phyloP scores from a whole-genome alignment of 805 yeast genomes.

The Phaffomyces opuntiae region DNA sequence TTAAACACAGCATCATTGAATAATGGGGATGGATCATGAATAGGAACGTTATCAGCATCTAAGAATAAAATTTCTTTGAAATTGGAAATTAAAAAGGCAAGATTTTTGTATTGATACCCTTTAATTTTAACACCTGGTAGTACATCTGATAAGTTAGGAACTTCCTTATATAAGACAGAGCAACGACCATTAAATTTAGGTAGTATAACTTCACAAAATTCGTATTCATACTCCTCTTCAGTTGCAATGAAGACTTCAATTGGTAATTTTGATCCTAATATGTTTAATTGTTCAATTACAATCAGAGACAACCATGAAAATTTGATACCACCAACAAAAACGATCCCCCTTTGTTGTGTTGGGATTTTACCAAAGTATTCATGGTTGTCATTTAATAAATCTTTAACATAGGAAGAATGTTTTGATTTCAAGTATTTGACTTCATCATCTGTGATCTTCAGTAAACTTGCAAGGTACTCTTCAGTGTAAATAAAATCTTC shows the following conservation, averaged over 20 bases:
- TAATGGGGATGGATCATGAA: constrained; percentile 48
- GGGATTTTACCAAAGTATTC: constrained; percentile 2
- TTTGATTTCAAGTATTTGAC: constrained; percentile 29
- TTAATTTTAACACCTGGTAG: constrained; percentile 37
- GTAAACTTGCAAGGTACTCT: constrained; percentile 36
- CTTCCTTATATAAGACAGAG: constrained; percentile 49
- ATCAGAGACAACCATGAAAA: constrained; percentile 65
- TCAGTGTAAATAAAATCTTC: constrained; percentile 37
- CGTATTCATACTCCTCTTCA: constrained; percentile 58
- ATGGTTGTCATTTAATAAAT: constrained; percentile 25
- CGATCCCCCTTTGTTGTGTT: constrained; percentile 46
- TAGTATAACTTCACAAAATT: constrained; percentile 51
- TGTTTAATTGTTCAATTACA: constrained; percentile 53
- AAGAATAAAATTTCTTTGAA: constrained; percentile 63
- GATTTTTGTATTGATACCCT: constrained; percentile 59
- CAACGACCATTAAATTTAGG: constrained; percentile 60
- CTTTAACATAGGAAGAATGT: constrained; percentile 31
- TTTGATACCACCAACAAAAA: constrained; percentile 69
- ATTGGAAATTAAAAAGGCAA: constrained; percentile 61
- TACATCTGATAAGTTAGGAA: constrained; percentile 42
- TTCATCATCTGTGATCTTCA: constrained; percentile 33
- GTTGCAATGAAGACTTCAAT: constrained; percentile 67
- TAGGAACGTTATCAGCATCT: constrained; percentile 69
- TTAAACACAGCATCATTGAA: constrained; percentile 37
- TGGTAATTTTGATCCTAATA: constrained; percentile 57